phyloP scores from a whole-genome alignment of 169 alveolate genomes.

The Cryptosporidium felis region DNA sequence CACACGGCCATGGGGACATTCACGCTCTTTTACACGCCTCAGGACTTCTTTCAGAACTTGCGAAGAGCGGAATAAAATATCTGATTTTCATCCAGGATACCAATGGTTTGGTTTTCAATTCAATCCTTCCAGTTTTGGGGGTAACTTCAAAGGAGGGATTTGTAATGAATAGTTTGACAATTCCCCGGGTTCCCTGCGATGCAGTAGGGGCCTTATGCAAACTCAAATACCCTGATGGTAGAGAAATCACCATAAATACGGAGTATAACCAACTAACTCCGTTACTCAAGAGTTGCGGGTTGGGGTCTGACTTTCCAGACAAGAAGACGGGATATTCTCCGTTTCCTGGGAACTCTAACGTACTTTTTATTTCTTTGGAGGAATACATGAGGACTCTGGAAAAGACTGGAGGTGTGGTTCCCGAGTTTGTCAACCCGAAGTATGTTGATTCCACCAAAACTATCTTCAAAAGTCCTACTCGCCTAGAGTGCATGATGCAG shows the following conservation, averaged over 20 bases:
- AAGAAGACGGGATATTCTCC: constrained; percentile 82
- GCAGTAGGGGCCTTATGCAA: constrained; percentile 88
- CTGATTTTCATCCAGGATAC: constrained; percentile 90
- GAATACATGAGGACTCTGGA: constrained; percentile 81
- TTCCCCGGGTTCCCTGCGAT: constrained; percentile 91
- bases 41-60: constrained; percentile 81
- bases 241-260: constrained; percentile 80
- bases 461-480: constrained; percentile 91
- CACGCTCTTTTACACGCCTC: constrained; percentile 86
- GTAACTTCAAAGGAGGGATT: constrained; percentile 80
- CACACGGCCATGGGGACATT: constrained; percentile 97
- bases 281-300: constrained; percentile 80
- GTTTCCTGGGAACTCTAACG: constrained; percentile 92
- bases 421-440: constrained; percentile 95
- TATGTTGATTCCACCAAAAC: constrained; percentile 88
- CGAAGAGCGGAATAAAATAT: constrained; percentile 84
- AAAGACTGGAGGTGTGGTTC: constrained; percentile 89
- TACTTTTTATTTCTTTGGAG: constrained; percentile 81
- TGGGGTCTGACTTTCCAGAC: constrained; percentile 78
- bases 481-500: constrained; percentile 94
- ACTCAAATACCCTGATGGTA: constrained; percentile 76
- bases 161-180: constrained; percentile 85
- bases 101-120: constrained; percentile 86
- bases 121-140: constrained; percentile 89
- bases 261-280: constrained; percentile 92